Conservation (phyloP, 1,139 yeast species). For the Protomyces gravidus region DNA sequence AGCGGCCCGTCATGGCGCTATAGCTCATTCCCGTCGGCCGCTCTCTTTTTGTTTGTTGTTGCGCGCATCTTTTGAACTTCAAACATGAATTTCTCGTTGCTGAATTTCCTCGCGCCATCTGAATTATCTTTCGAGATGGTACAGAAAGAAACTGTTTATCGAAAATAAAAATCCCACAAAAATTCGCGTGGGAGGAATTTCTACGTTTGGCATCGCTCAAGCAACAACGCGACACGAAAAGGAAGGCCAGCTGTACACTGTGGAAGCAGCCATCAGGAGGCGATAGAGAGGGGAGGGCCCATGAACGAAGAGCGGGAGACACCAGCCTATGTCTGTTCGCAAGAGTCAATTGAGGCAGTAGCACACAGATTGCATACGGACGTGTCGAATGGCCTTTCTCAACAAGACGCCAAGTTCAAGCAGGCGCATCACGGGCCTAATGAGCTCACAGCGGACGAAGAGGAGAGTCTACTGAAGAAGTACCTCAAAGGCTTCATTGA, state of each 20-base stretch:
- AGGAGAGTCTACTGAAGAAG: slow-evolving; percentile 63
- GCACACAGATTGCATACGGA: slow-evolving; percentile 20
- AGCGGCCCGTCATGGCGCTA: background rate
- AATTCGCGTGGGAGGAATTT: too few relatives aligned
- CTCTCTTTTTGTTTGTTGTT: too few relatives aligned
- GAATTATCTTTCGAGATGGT: too few relatives aligned
- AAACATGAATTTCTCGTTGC: too few relatives aligned
- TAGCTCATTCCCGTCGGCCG: too few relatives aligned
- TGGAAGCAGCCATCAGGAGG: background rate
- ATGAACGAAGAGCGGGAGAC: slow-evolving; percentile 18
- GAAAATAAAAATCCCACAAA: too few relatives aligned
- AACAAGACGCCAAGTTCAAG: slow-evolving; percentile 41
- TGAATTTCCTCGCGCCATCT: too few relatives aligned
- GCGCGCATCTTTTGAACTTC: too few relatives aligned
- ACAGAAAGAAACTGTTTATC: too few relatives aligned
- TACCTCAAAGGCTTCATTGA: slow-evolving; percentile 76
- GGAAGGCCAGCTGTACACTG: background rate
- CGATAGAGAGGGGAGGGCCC: background rate
- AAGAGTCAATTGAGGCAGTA: slow-evolving; percentile 12
- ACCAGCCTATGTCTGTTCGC: slow-evolving; percentile 16
- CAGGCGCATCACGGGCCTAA: slow-evolving; percentile 72
- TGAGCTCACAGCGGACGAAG: slow-evolving; percentile 68
- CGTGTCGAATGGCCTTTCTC: slow-evolving; percentile 18
- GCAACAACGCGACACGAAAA: background rate
- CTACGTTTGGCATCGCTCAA: too few relatives aligned